These are phyloP conservation scores for Oryza meyeriana DNA, from an alignment of 176 grass and related monocot genomes.

Conservation along the genomic window DNA sequence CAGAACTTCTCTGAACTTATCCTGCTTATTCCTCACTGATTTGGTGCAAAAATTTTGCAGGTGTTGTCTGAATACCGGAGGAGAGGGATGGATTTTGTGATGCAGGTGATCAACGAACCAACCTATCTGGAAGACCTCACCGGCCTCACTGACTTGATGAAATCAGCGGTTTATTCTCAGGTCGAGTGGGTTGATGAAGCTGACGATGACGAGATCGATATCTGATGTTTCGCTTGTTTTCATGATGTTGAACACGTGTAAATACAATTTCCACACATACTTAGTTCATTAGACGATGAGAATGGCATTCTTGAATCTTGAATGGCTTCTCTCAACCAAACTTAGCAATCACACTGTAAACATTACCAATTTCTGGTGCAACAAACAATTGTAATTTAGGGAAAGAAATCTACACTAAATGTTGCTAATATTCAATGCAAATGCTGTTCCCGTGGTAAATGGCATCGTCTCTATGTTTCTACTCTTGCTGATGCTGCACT, in stretches of 20 bases:
- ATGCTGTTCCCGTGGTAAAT: background rate
- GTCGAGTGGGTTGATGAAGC: constrained; percentile 70
- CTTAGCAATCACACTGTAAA: background rate
- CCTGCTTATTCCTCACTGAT: background rate
- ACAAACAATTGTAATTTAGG: background rate
- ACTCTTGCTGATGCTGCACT: background rate
- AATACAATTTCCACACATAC: background rate
- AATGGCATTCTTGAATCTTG: background rate
- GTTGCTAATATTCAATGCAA: background rate
- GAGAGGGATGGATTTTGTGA: constrained; percentile 78
- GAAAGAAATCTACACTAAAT: background rate
- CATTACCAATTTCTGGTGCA: background rate
- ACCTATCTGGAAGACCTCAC: constrained; percentile 90
- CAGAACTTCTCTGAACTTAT: background rate
- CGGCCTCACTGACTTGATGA: constrained; percentile 83
- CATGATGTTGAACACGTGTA: constrained; percentile 6
- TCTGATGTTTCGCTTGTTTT: constrained; percentile 22
- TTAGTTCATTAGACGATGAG: background rate
- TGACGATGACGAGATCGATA: constrained; percentile 41
- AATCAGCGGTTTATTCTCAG: constrained; percentile 43
- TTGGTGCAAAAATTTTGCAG: constrained; percentile 33
- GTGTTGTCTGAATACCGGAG: constrained; percentile 75
- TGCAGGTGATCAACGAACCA: constrained; percentile 91
- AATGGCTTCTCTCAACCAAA: background rate
- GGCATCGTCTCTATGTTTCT: background rate